Evolutionary conservation across 345 rosid genomes (phyloP).

Genomic region (Lepidium africanum): DNA sequence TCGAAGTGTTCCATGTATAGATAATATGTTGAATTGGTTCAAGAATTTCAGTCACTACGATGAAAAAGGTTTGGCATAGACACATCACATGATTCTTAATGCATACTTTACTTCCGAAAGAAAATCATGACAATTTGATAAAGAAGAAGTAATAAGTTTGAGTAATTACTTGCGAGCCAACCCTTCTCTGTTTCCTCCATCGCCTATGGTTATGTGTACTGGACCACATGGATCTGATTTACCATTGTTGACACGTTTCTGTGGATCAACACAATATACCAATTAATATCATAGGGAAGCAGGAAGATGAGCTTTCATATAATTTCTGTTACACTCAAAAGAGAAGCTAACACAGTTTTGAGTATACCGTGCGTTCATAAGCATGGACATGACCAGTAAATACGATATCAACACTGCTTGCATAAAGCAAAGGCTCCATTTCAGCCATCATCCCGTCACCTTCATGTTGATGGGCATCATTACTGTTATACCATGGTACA

Average conservation of each 20-base stretch:
- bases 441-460: conserved; percentile 76
- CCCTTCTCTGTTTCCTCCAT: conserved; percentile 96
- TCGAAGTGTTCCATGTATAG: background rate
- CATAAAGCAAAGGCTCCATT: conserved; percentile 81
- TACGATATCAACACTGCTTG: conserved; percentile 68
- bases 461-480: conserved; percentile 74
- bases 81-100: background rate
- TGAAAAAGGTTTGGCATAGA: background rate
- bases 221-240: conserved; percentile 66
- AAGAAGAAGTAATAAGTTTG: background rate
- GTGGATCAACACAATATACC: conserved; percentile 12
- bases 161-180: conserved; percentile 56
- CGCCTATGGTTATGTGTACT: conserved; percentile 80
- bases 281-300: conserved; percentile 7
- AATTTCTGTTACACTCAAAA: background rate
- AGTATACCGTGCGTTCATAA: conserved; percentile 78
- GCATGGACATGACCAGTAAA: conserved; percentile 96
- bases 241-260: conserved; percentile 68
- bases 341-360: background rate
- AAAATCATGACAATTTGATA: background rate
- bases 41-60: background rate
- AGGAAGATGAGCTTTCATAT: background rate
- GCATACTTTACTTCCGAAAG: background rate
- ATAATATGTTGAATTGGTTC: conserved; percentile 1
- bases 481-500: conserved; percentile 95